Evolutionary conservation across 1,284 basidiomycete species (phyloP), one percentile per base, ranked within the genome.

Genomic region (Pascua guehoae): DNA sequence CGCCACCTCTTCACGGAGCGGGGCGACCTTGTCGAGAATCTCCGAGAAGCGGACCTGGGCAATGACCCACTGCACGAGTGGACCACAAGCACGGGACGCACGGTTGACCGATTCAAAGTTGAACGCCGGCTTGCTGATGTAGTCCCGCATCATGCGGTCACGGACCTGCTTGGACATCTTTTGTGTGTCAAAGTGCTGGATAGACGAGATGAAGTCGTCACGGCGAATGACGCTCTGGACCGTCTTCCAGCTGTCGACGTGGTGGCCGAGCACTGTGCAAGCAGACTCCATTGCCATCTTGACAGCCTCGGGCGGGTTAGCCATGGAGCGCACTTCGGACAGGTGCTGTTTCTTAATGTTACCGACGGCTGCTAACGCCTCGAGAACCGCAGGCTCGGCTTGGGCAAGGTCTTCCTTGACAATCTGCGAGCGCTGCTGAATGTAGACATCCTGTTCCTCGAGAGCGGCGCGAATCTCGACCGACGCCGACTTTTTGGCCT

Each of bases 201-300:
- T 98, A 61, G 89, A 85, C 55, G 89, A 86, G 71, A 98, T 98
- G 79, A 99, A 99, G 78, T 98, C 93, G 66, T 98, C 97, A 42
- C 91, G 85, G 61, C 96, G 90, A 67, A 99, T 94, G 76, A 98
- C 90, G 68, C 88, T 88, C 75, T 98, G 95, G 2, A 99, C 94
- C 1, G 91, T 86, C 68, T 92, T 88, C 97, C 96, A 99, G 73
- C 86, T 88, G 54, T 78, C 74, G 66, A 98, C 94, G 78, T 93
- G 92, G 79, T 97, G 89, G 11, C 96, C 96, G n/a, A 99, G 85
- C 39, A 97, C 83, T 14, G 91, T 95, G 77, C 96, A 99, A 40
- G 97, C 95, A 1, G 93, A 97, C 73, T 99, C 96, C 95, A 99
- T 98, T 14, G 96, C 91, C 50, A 95, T 79, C 78, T 98, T 98